These are phyloP conservation scores for Aspergillaceae sp. DNA, from an alignment of 2,329 filamentous ascomycete genomes.

Conservation along the genomic window DNA sequence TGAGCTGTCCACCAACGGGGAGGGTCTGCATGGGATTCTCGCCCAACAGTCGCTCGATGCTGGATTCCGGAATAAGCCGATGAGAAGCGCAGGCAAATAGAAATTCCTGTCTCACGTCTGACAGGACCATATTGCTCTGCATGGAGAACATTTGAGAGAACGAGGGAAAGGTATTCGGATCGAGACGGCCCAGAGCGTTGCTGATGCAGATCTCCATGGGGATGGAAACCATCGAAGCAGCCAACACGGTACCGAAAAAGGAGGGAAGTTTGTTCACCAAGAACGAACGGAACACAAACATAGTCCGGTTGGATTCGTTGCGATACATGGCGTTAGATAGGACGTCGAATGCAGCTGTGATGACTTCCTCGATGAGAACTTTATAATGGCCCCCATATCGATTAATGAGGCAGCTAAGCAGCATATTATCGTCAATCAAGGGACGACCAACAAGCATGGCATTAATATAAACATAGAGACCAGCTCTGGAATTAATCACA, in stretches of 20 bases:
- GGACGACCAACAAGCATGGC: slow-evolving; percentile 72
- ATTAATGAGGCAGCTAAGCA: slow-evolving; percentile 75
- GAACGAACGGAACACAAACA: slow-evolving; percentile 75
- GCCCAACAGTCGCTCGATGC: slow-evolving; percentile 70
- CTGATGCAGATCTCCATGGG: slow-evolving; percentile 57
- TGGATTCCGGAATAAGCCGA: slow-evolving; percentile 67
- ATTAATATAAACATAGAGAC: slow-evolving; percentile 77
- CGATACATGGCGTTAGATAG: slow-evolving; percentile 79
- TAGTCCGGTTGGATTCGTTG: slow-evolving; percentile 49
- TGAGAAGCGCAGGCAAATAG: slow-evolving; percentile 86
- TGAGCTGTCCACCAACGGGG: slow-evolving; percentile 63
- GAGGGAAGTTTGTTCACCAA: slow-evolving; percentile 65
- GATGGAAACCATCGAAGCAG: slow-evolving; percentile 50
- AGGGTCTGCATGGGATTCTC: slow-evolving; percentile 75
- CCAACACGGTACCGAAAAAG: slow-evolving; percentile 50
- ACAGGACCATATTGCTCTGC: slow-evolving; percentile 50
- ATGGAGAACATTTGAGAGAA: slow-evolving; percentile 57
- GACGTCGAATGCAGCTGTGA: slow-evolving; percentile 82
- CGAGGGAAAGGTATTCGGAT: slow-evolving; percentile 55
- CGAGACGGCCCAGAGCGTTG: slow-evolving; percentile 55
- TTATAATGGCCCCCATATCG: slow-evolving; percentile 78
- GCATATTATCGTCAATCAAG: slow-evolving; percentile 67
- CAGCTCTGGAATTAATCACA: slow-evolving; percentile 65
- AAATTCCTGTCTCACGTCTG: slow-evolving; percentile 70
- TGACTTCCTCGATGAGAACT: slow-evolving; percentile 68